These are phyloP conservation scores for Gaertneriomyces semiglobifer DNA, from an alignment of 192 early-diverging fungal genomes.

Conservation along the genomic window DNA sequence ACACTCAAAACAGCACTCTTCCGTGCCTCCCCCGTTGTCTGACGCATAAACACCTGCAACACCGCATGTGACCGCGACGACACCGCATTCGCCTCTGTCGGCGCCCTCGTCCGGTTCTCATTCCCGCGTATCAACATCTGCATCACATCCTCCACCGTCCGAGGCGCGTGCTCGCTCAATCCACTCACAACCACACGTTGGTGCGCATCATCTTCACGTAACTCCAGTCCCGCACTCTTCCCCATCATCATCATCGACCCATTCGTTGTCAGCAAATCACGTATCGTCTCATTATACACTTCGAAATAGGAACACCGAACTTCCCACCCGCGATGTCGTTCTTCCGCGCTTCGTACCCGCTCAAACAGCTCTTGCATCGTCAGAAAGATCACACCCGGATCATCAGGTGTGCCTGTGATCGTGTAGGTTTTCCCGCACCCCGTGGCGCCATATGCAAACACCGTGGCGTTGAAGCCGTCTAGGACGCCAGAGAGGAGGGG, in stretches of 20 bases:
- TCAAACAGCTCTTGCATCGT: conserved; percentile 55
- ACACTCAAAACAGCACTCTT: conserved; percentile 53
- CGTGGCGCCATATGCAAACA: conserved; percentile 81
- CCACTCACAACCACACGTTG: conserved; percentile 69
- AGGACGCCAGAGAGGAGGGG: conserved; percentile 67
- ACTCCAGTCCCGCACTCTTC: conserved; percentile 39
- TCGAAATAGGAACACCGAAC: conserved; percentile 41
- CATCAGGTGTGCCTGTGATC: conserved; percentile 60
- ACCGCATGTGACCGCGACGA: conserved; percentile 77
- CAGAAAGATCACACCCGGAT: conserved; percentile 67
- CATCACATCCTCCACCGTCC: conserved; percentile 55
- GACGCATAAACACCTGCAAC: conserved; percentile 55
- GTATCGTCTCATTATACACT: conserved; percentile 63
- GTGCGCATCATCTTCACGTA: conserved; percentile 69
- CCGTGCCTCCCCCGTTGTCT: conserved; percentile 5
- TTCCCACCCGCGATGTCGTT: no score
- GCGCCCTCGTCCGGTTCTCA: conserved; percentile 69
- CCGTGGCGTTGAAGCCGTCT: conserved; percentile 79
- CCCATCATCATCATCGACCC: conserved; percentile 5
- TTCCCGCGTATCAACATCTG: conserved; percentile 53
- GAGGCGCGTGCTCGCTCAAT: conserved; percentile 57
- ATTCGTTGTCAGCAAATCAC: conserved; percentile 53
- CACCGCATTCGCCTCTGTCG: conserved; percentile 70
- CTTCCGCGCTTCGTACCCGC: conserved; percentile 9
- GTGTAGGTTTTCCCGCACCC: conserved; percentile 89